Conservation (phyloP, 306 rosid genomes). For the Castanea crenata region DNA sequence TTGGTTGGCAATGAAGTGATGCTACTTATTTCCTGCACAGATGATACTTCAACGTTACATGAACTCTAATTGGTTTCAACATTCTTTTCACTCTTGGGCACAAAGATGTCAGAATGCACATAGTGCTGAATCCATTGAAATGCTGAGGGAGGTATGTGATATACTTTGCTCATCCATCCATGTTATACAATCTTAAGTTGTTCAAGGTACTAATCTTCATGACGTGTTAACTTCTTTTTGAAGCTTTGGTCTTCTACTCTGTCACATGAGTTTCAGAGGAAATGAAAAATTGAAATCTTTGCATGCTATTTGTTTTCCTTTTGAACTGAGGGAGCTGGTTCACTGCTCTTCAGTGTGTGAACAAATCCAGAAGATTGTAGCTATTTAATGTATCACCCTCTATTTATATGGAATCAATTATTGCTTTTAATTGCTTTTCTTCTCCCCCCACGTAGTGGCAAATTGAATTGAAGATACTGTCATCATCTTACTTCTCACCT, state of each 20-base stretch:
- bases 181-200: constrained; percentile 11
- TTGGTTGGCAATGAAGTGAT: constrained; percentile 20
- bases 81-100: constrained; percentile 69
- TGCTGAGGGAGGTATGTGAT: constrained; percentile 81
- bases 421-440: not conserved
- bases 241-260: not conserved
- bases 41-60: constrained; percentile 64
- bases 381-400: not conserved
- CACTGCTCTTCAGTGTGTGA: not conserved
- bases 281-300: not conserved
- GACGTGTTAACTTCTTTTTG: not conserved
- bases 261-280: constrained; percentile 4
- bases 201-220: not conserved
- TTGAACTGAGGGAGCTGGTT: constrained; percentile 10
- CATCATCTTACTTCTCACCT: constrained; percentile 9
- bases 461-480: not conserved
- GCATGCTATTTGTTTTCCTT: not conserved
- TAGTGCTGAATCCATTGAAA: constrained; percentile 77
- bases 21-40: constrained; percentile 41
- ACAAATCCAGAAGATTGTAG: constrained; percentile 2
- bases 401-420: not conserved
- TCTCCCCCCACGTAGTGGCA: not conserved
- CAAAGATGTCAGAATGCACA: constrained; percentile 70
- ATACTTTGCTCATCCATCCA: constrained; percentile 25
- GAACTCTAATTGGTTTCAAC: constrained; percentile 66